Conservation (phyloP, 257 asterid species). For the Nemophila menziesii region DNA sequence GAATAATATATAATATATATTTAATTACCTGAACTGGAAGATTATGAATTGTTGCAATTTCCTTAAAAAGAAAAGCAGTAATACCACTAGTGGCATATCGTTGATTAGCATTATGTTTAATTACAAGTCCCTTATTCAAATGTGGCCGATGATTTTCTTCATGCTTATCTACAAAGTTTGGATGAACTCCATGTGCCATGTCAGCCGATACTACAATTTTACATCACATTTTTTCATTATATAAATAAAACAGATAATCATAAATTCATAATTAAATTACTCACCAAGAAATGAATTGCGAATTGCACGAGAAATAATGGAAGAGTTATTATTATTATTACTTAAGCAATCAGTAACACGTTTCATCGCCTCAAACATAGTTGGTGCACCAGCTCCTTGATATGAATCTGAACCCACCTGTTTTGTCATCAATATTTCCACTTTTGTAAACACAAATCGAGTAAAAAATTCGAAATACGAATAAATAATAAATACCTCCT, state of each 20-base stretch:
- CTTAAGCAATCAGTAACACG: conserved; percentile 57
- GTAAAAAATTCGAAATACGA: neutral
- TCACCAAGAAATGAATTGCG: conserved; percentile 87
- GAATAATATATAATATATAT: neutral
- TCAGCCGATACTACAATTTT: conserved; percentile 98
- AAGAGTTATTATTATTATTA: conserved; percentile 47
- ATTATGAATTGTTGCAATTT: conserved; percentile 66
- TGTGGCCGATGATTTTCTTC: conserved; percentile 90
- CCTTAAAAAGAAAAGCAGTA: conserved; percentile 91
- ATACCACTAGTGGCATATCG: conserved; percentile 98
- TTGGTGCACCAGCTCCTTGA: conserved; percentile 99
- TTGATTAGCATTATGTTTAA: conserved; percentile 95
- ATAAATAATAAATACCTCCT: conserved; percentile 45
- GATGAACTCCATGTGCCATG: conserved; percentile 99
- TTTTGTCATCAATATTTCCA: neutral
- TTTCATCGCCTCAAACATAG: conserved; percentile 96
- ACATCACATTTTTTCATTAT: conserved; percentile 10
- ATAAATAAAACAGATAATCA: conserved; percentile 7
- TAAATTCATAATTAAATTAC: too few relatives aligned
- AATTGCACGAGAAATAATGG: conserved; percentile 63
- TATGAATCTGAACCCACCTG: conserved; percentile 97
- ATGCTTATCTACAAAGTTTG: conserved; percentile 75
- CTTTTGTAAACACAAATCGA: neutral
- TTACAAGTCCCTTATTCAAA: conserved; percentile 90
- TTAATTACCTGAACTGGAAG: conserved; percentile 80